Evolutionary conservation across 228 moss, liverwort and hornwort species (phyloP), one percentile per base, ranked within the genome.

Genomic region (Sphagnum fallax): DNA sequence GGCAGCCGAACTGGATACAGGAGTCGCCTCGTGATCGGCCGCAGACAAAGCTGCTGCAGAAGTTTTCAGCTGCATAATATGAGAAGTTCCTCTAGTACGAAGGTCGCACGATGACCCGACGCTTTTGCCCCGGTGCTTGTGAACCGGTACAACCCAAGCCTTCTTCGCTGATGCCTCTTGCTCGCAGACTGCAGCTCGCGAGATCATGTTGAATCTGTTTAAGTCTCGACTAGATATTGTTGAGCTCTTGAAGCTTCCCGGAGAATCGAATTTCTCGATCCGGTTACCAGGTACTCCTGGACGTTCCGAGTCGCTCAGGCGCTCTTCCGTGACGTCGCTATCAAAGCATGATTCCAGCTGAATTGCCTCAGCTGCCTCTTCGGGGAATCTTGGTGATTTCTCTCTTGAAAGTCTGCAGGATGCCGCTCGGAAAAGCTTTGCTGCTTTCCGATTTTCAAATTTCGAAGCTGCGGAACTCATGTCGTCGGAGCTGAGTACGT

Each of bases 141-240:
- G 60, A 47, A 69, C 47, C 5, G 69, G 69, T 9, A 69, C 58
- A 47, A 60, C 59, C 69, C 69, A 69, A 5, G 69, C 60, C 32
- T 32, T 32, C 59, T 69, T 69, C 48, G 69, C 69, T 32, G 10
- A 6, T 10, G 69, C 69, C 48, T 69, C 69, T 49, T 69, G 58
- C 12, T 6, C 16, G 58, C 69, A 58, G 2, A 69, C 58, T 10
- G 69, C 32, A 59, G 69, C 6, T 50, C 4, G 66, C n/a, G 48
- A 32, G 32, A 32, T 2, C 32, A 32, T 32, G 32, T 32, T 32
- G 32, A 32, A 32, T 32, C 32, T 32, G 32, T 32, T 32, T 2
- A 32, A 32, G 32, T 32, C 32, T 32, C 32, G 32, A 32, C 16
- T 50, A 15, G 9, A 55, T 12, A 59, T 47, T 13, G 50, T 8